Conservation (phyloP, 768 basidiomycete genomes). For the Cystobasidium ongulense region DNA sequence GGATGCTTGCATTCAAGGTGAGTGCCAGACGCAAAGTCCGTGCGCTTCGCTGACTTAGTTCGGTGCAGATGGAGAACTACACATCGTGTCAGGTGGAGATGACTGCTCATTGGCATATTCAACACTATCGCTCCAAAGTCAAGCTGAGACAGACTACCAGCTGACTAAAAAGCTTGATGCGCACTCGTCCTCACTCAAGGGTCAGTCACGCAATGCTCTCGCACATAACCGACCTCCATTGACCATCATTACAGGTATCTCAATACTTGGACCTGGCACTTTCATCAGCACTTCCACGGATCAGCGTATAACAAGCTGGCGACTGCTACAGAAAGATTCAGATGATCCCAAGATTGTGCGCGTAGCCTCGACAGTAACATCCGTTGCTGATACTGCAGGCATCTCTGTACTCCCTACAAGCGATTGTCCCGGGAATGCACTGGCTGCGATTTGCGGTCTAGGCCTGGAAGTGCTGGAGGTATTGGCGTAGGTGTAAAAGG, state of each 20-base stretch:
- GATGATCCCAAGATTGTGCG: background rate
- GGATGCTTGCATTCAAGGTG: background rate
- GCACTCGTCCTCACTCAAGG: background rate
- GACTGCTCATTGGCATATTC: background rate
- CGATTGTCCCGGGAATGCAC: background rate
- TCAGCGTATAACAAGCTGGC: conserved; percentile 3
- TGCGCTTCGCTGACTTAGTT: too few species aligned
- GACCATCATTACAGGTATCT: conserved; percentile 6
- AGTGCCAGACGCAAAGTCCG: background rate
- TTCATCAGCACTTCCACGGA: conserved; percentile 7
- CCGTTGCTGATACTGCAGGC: background rate
- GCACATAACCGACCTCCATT: background rate
- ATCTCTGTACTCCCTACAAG: background rate
- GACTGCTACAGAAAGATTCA: background rate
- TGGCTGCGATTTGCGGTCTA: background rate
- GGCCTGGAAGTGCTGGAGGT: background rate
- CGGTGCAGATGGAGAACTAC: background rate
- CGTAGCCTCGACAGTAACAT: background rate
- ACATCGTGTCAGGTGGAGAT: background rate
- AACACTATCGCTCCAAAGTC: background rate
- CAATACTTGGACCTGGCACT: background rate
- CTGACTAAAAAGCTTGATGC: background rate
- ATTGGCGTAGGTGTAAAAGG: too few species aligned
- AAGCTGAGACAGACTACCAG: background rate
- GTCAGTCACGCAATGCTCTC: background rate